These are phyloP conservation scores for Immersiporthe knoxdaviesiana DNA, from an alignment of 2,329 filamentous ascomycete species.

Conservation along the genomic window DNA sequence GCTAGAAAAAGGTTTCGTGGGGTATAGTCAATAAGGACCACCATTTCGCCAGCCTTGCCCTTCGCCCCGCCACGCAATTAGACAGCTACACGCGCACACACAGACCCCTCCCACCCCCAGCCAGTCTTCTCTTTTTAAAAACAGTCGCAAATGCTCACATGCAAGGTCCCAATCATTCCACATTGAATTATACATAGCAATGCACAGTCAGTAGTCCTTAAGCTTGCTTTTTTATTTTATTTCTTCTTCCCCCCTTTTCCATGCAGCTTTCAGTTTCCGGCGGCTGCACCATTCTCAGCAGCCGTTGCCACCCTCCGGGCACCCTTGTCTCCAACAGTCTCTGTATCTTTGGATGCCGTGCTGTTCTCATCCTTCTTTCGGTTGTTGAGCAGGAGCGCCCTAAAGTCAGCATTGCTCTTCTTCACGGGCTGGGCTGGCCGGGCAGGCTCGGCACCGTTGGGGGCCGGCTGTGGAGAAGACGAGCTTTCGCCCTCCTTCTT, in stretches of 20 bases:
- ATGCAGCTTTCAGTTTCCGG: not conserved
- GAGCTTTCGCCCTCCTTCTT: constrained; percentile 21
- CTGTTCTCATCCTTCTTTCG: constrained; percentile 25
- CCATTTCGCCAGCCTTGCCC: not conserved
- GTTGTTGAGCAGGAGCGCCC: constrained; percentile 51
- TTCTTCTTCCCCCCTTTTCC: no score
- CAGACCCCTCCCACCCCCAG: no score
- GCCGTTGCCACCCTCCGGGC: not conserved
- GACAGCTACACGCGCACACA: not conserved
- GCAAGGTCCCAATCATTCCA: not conserved
- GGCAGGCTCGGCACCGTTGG: constrained; percentile 26
- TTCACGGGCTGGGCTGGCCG: constrained; percentile 37
- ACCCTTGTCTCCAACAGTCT: not conserved
- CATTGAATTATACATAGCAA: not conserved
- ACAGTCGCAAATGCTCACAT: not conserved
- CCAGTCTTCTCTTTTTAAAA: not conserved
- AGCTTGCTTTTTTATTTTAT: no score
- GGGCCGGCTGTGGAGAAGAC: not conserved
- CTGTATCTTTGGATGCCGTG: not conserved
- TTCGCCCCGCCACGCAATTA: not conserved
- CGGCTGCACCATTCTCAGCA: not conserved
- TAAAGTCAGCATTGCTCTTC: constrained; percentile 63
- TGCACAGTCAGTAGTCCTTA: not conserved
- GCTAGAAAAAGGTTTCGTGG: not conserved
- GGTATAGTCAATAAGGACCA: constrained; percentile 2